Evolutionary conservation across 1,284 basidiomycete genomes (phyloP), one percentile per base, ranked within the genome.

Genomic region (Vanrija pseudolonga): DNA sequence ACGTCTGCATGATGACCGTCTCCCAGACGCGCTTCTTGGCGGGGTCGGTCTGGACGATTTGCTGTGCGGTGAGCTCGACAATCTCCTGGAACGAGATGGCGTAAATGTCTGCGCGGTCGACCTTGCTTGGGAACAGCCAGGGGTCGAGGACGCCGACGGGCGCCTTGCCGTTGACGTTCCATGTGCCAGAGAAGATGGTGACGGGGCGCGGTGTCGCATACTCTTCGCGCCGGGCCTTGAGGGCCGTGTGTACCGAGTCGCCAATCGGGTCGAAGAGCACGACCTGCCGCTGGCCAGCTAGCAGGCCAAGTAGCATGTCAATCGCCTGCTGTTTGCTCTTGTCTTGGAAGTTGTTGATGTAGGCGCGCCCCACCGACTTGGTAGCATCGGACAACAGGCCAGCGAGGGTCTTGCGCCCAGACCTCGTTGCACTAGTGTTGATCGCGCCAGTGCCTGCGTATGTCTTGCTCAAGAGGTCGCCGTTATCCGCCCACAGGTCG

Each of bases 291-390:
- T 98, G 94, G 46, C 86, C 86, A 57, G 83, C 90, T 75, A 98
- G 82, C 71, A 97, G 93, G 6, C 95, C 95, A 61, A 98, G 80
- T 63, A 98, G 88, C 82, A 92, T 88, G 69, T 98, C 96, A 59
- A 98, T 98, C 0, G 94, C 90, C 18, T 83, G 78, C 68, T 99
- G 96, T 73, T 98, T 98, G 43, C 83, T 85, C 73, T 90, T 91
- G 74, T 99, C 96, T 64, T 95, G 90, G 72, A 98, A 98, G 71
- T 98, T 98, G 73, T 95, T 96, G 73, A 98, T 96, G 69, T 98
- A 98, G 52, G 95, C 93, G 55, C 93, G 83, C 15, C 76, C 72
- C 19, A 96, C 90, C 66, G 91, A 95, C 75, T 98, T 98, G 2
- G 93, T 96, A 4, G 95, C 95, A 76, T 99, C 93, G 18, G 91